phyloP scores from a whole-genome alignment of 1,284 basidiomycete species.

The Agaricales sp. region DNA sequence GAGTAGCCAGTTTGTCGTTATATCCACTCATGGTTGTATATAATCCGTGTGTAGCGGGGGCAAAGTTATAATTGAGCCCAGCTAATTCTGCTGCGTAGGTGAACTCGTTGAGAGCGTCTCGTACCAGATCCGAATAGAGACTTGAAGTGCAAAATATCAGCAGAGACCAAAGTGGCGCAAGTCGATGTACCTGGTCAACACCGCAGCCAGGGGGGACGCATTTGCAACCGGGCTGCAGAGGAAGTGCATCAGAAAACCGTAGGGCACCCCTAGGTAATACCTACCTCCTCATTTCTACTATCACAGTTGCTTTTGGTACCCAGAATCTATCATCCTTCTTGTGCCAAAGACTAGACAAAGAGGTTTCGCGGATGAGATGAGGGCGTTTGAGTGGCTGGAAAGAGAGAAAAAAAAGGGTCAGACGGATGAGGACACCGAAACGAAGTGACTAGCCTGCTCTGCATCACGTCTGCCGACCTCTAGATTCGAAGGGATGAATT shows the following conservation, averaged over 20 bases:
- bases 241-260: slow-evolving; percentile 4
- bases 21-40: slow-evolving; percentile 75
- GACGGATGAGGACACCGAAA: slow-evolving; percentile 1
- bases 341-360: slow-evolving; percentile 76
- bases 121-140: slow-evolving; percentile 81
- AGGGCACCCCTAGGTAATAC: slow-evolving; percentile 10
- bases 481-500: slow-evolving; percentile 85
- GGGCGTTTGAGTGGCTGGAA: slow-evolving; percentile 65
- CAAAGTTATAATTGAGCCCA: slow-evolving; percentile 74
- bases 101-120: slow-evolving; percentile 85
- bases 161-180: background rate
- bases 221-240: slow-evolving; percentile 39
- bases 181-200: slow-evolving; percentile 38
- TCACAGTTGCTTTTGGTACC: slow-evolving; percentile 78
- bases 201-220: slow-evolving; percentile 43
- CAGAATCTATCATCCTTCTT: slow-evolving; percentile 96
- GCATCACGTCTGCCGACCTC: slow-evolving; percentile 70
- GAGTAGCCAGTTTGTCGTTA: slow-evolving; percentile 85
- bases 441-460: slow-evolving; percentile 34
- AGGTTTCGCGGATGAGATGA: slow-evolving; percentile 62
- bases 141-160: slow-evolving; percentile 29
- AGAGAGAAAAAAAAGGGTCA: slow-evolving; percentile 5
- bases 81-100: slow-evolving; percentile 92
- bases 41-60: slow-evolving; percentile 59
- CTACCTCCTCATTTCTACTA: slow-evolving; percentile 65